Evolutionary conservation across 306 rosid species (phyloP).

Genomic region (Pyrus pyrifolia): DNA sequence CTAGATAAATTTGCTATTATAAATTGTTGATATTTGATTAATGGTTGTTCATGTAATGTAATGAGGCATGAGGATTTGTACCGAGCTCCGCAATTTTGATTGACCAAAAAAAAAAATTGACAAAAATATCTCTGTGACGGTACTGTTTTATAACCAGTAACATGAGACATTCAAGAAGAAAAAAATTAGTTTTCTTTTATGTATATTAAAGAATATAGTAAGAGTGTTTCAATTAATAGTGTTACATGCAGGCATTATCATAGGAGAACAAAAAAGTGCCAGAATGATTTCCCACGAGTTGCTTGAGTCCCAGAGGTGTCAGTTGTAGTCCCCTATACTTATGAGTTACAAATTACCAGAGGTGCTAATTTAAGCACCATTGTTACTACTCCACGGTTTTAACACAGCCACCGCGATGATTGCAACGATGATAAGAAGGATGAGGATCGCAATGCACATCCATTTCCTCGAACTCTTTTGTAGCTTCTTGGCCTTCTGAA

Average conservation of each 20-base stretch:
- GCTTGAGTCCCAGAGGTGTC: not conserved
- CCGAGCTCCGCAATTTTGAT: too few relatives aligned
- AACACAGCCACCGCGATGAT: slow-evolving; percentile 52
- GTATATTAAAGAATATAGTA: not conserved
- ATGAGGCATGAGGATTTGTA: too few relatives aligned
- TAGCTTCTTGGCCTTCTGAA: slow-evolving; percentile 65
- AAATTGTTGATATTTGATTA: too few relatives aligned
- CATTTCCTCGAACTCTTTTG: slow-evolving; percentile 83
- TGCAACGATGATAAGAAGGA: slow-evolving; percentile 60
- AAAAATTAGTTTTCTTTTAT: not conserved
- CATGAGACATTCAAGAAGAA: not conserved
- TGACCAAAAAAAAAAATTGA: too few relatives aligned
- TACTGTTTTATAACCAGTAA: not conserved
- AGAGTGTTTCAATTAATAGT: not conserved
- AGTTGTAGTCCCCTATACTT: not conserved
- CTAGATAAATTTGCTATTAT: too few relatives aligned
- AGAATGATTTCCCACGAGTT: not conserved
- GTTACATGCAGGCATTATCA: not conserved
- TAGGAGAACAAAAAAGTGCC: not conserved
- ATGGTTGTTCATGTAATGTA: too few relatives aligned
- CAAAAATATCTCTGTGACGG: not conserved
- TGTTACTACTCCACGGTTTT: slow-evolving; percentile 61
- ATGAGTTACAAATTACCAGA: not conserved
- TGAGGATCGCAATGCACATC: slow-evolving; percentile 86
- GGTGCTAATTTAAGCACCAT: slow-evolving; percentile 40